Evolutionary conservation across 768 basidiomycete species (phyloP), one percentile per base, ranked within the genome.

Genomic region (Coprinopsis marcescibilis): DNA sequence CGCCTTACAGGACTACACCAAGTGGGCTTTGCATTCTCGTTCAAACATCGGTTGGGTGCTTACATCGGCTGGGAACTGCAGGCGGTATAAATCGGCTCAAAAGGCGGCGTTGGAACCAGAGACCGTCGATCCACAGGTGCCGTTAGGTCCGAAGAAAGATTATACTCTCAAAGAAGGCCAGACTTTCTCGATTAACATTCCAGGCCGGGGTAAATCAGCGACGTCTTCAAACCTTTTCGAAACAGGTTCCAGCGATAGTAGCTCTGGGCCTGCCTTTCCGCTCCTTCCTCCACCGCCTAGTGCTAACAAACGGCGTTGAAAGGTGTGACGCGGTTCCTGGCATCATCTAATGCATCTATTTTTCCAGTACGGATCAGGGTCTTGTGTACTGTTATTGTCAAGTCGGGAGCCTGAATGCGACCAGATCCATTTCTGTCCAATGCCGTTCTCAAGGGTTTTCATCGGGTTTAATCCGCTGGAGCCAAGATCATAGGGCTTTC

Each of bases 161-260:
- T 96, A 92, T 65, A 87, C 86, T 30, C 67, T 97, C 55, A 96
- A 95, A 63, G 90, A 92, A 55, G 93, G 93, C 7, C 89, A 97
- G 62, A 96, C 93, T 0, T 94, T 97, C 63, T 84, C 85, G 3
- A 95, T 97, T 53, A 70, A 79, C 26, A 89, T 96, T 49, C 94
- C 93, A 5, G 91, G 92, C n/a, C 80, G 83, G 44, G 68, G 63
- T 46, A 75, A 75, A 60, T 50, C 65, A 14, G 52, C 64, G 4
- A 65, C 63, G 26, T 52, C 61, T 15, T 60, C 65, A 4, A 72
- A 60, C 52, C 56, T 78, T 27, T 54, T 79, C 15, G 69, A 64
- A 17, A 52, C 51, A 8, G 56, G 57, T 20, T 60, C 53, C 19
- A 50, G 46, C 25, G 59, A 60, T 21, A 52, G 51, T 29, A 53